Evolutionary conservation across 177 flowering plant species (phyloP), one percentile per base, ranked within the genome.

Genomic region (Vitis hybrid): DNA sequence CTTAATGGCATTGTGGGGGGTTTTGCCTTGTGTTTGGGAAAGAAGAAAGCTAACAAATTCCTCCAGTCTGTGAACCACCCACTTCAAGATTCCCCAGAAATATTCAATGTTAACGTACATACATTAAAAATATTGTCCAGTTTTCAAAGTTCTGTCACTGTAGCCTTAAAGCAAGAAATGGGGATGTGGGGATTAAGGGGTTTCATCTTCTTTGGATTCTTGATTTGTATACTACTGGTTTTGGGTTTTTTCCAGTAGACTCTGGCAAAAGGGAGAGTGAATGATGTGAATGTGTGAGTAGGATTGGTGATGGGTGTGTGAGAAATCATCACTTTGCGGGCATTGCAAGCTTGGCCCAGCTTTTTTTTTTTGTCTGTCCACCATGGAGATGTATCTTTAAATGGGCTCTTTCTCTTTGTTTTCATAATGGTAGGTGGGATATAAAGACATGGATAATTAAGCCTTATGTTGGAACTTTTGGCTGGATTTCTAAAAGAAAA

Each of bases 21-120:
- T 18, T 49, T 63, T 71, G 50, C 14, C 56, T 6, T 50, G 63
- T 73, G 60, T 60, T n/a, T 35, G 46, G 46, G 46, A 35, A 35
- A 35, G 46, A 48, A 30, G 20, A 78, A 82, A 78, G 77, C 65
- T 61, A 76, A 73, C 51, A 63, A 63, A 71, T 66, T 73, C 71
- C 2, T 52, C 82, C 54, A 27, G 51, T 55, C 69, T 74, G 75
- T 72, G 72, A 64, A 41, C 62, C 73, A 63, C 62, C 52, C 52
- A 63, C 14, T 64, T 58, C 21, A 35, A 35, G 46, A 35, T 35
- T 35, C 46, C 46, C 46, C 46, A 35, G 46, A 35, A 35, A 35
- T 7, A 35, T 35, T 35, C 46, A 35, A 35, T 35, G 46, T 35
- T 4, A 3, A 57, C 50, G 57, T 63, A 63, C 20, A 63, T 41